Evolutionary conservation across 208 protist genomes (phyloP).

Genomic region (Acanthamoeba royreba): DNA sequence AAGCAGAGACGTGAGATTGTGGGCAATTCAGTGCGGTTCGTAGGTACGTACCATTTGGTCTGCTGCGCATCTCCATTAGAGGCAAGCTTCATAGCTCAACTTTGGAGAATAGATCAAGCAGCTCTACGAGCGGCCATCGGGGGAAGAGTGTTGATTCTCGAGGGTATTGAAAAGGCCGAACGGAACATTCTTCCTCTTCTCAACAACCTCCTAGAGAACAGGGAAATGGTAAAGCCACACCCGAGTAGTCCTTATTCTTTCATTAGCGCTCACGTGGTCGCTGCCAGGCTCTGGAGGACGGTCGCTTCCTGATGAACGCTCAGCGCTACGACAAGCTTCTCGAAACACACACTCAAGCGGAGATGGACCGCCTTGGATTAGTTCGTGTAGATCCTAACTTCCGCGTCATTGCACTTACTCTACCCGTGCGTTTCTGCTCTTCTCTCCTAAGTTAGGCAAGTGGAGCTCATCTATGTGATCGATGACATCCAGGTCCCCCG

Average conservation of each 20-base stretch:
- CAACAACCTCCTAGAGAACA: constrained; percentile 95
- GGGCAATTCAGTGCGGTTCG: constrained; percentile 77
- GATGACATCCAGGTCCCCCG: constrained; percentile 63
- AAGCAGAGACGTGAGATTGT: constrained; percentile 89
- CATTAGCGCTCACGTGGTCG: no score
- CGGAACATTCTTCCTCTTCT: constrained; percentile 84
- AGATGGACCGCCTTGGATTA: constrained; percentile 78
- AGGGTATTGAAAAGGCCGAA: constrained; percentile 92
- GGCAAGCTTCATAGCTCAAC: no score
- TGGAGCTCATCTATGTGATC: no score
- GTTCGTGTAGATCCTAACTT: constrained; percentile 89
- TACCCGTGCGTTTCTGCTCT: constrained; percentile 82
- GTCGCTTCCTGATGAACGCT: constrained; percentile 86
- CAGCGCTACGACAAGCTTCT: constrained; percentile 86
- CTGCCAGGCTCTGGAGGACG: constrained; percentile 85
- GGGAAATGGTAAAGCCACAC: constrained; percentile 94
- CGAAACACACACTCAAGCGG: constrained; percentile 48
- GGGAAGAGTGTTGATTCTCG: constrained; percentile 89
- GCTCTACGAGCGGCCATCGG: constrained; percentile 87
- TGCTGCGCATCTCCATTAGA: no score
- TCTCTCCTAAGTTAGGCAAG: constrained; percentile 49
- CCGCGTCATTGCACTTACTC: constrained; percentile 91
- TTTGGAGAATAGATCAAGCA: constrained; percentile 80
- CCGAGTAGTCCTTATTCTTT: no score
- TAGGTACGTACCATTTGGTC: no score